phyloP scores from a whole-genome alignment of 805 yeast species.

The Barnettozyma salicaria region DNA sequence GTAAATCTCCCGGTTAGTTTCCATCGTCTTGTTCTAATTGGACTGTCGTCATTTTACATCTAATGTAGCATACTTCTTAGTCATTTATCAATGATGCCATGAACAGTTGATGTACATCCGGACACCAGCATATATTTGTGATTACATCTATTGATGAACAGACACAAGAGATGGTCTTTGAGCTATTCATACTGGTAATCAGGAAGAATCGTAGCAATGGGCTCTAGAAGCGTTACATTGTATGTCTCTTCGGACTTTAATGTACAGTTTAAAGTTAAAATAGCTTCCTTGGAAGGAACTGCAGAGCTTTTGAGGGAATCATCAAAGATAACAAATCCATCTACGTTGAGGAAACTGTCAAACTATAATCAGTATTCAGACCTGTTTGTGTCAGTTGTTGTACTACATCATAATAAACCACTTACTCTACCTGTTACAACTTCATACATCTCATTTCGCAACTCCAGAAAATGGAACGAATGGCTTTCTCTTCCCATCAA shows the following conservation, averaged over 20 bases:
- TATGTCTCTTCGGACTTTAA: conserved; percentile 52
- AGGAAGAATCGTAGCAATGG: conserved; percentile 18
- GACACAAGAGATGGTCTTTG: too few species aligned
- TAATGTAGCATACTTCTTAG: too few species aligned
- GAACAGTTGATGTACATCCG: conserved; percentile 2
- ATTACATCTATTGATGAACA: too few species aligned
- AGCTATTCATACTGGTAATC: too few species aligned
- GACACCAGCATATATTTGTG: conserved; percentile 2
- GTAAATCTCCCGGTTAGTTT: conserved; percentile 2
- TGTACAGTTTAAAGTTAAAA: conserved; percentile 41
- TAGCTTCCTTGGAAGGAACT: conserved; percentile 42
- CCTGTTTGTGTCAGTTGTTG: conserved; percentile 40
- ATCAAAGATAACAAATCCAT: conserved; percentile 42
- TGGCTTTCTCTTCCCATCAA: conserved; percentile 70
- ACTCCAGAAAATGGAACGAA: conserved; percentile 55
- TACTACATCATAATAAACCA: conserved; percentile 39
- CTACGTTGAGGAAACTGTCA: conserved; percentile 35
- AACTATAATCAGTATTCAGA: conserved; percentile 32
- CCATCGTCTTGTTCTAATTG: too few species aligned
- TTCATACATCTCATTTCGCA: conserved; percentile 41
- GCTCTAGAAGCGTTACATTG: conserved; percentile 42
- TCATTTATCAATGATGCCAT: too few species aligned
- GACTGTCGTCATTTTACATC: too few species aligned
- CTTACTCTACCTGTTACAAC: conserved; percentile 45
- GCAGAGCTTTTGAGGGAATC: conserved; percentile 38